Base-by-base conservation (phyloP, 352 stramenopile species). In the Detonula confervacea region DNA sequence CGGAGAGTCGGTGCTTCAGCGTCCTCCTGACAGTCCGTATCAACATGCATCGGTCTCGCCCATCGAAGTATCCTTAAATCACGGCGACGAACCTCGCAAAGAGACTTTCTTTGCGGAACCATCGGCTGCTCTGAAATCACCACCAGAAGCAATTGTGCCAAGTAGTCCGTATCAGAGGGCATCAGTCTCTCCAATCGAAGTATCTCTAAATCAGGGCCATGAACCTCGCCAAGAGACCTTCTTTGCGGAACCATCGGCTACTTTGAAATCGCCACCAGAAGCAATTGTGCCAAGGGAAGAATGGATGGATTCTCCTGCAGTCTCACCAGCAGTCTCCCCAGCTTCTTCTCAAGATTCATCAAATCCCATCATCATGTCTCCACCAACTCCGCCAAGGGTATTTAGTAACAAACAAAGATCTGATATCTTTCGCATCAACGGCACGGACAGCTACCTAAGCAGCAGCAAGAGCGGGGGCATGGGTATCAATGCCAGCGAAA, bases 381-480 rank as follows among this genome's bases (percentile, higher is more conserved):
- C 57, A 29, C 35, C 62, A 37, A 37, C 8, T 52, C 44, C 62
- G 4, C 62, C 62, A 8, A 39, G 25, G 27, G 55, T 70, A 27
- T 35, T 61, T 60, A 27, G 62, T 27, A 57, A 56, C 6, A 4
- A 49, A 49, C 39, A 11, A 54, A 54, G 46, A 30, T 35, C 18
- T 59, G 57, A 71, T 20, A 66, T 73, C 35, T 73, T 73, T 71
- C 42, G 71, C 27, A 73, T 73, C 5, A 49, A 66, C 39, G 71
- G 51, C 4, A 24, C 71, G 7, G 51, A 68, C 49, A 80, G 71
- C 25, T 49, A 35, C 39, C 18, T 66, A 5, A 68, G 71, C 46
- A 68, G 60, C 46, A 68, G 60, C 22, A 71, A 57, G 39, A 61
- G 60, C 35, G 59, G 51, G 14, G 60, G 14, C 4, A 37, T 37